Base-by-base conservation (phyloP, 75 land plant species). In the Selaginella tamariscina region DNA sequence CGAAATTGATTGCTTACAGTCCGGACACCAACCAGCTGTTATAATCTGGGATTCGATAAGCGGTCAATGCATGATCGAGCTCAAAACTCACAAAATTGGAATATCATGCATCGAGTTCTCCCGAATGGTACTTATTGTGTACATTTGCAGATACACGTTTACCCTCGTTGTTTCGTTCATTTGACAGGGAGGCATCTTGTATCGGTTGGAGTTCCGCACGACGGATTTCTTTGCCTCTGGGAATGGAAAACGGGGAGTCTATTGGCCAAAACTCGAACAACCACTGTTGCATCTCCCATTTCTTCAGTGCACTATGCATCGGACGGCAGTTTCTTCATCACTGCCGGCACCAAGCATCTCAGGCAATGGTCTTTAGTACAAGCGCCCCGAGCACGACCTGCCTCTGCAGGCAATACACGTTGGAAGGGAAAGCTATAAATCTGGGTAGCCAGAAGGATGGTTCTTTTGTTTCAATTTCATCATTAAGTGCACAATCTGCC, bases 171-270 rank as follows among this genome's bases (percentile, higher is more conserved):
- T 68, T 56, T 57, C 32, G n/a, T n/a, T n/a, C n/a, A 22, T 56
- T 55, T 29, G 64, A 26, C 69, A 82, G 84, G 84, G 29, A 82
- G 72, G 66, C 75, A 80, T 62, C 57, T 82, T 27, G 68, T 80
- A 22, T 82, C 84, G 0, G 72, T 75, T 72, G 84, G 84, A 33
- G 68, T 72, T 75, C 84, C 82, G 31, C 75, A 76, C 65, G 86
- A 84, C 73, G 89, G 84, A 33, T 79, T 71, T 32, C 71, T 86
- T 0, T 86, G 84, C 31, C 76, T 86, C 63, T 86, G 87, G 84
- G 82, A 86, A 21, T 84, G 84, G 87, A 75, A 56, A 56, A 75
- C 72, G 70, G 77, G 76, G 24, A 66, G 64, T 31, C 55, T 86
- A 71, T n/a, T 79, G 22, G 56, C 77, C 27, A 86, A 84, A 74